Base-by-base conservation (phyloP, 2,329 filamentous ascomycete genomes). In the Calonectria ilicicola region DNA sequence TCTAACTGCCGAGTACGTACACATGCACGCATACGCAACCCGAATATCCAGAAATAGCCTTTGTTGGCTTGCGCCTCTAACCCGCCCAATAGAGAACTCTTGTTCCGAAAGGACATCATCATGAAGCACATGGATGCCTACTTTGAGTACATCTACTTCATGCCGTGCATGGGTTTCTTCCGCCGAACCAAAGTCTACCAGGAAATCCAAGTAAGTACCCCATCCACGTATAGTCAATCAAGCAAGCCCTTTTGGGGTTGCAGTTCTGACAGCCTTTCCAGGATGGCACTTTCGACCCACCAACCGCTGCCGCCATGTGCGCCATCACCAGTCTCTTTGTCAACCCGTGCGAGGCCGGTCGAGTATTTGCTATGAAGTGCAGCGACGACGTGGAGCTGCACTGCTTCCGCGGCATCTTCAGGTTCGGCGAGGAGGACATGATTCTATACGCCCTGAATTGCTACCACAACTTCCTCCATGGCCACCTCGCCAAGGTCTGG, bases 351-450 rank as follows among this genome's bases (percentile, higher is more conserved):
- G 76, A 80, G 10, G 78, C 78, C 3, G 81, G 81, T 4, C 80
- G 81, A 10, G 83, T 82, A 9, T 85, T 86, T 69, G 82, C 82
- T 6, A 78, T 80, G 62, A 83, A 80, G 62, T 86, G 84, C 73
- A 83, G 81, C 67, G 81, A 83, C 19, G 79, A 83, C 64, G 82
- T 86, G 42, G 85, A 86, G 67, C 80, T 82, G 65, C 82, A 83
- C 75, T 74, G 87, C 42, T 81, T 86, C 78, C 81, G 84, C 51
- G 82, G 85, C 74, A 81, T 87, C 65, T 82, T 84, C 75, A 80
- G 79, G 40, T 83, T 85, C 46, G 81, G 80, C 44, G 82, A 84
- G 47, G 76, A 80, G 12, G 76, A 80, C 7, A 78, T 85, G 19
- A 78, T 82, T 26, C 79, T 85, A 1, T 82, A 83, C 56, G 79